Base-by-base conservation (phyloP, 2,329 filamentous ascomycete species). In the Pestalotiopsis sp. region DNA sequence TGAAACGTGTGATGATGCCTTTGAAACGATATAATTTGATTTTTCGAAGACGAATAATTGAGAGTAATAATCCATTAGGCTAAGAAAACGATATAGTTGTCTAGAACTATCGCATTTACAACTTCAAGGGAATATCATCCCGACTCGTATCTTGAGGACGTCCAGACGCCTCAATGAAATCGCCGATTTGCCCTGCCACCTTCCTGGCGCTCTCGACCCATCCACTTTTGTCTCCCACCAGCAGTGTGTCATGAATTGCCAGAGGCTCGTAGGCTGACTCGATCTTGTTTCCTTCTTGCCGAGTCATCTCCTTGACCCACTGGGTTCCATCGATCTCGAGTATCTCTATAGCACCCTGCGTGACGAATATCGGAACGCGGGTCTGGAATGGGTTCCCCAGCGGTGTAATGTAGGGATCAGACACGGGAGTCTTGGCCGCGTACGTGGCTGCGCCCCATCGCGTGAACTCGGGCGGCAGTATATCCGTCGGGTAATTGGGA, bases 261-360 rank as follows among this genome's bases (percentile, higher is more conserved):
- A 75, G 69, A 62, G 79, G 71, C 71, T 83, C 82, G 3, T 83
- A 75, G 71, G 83, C 77, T 13, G 84, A 69, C 65, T 78, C 78
- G 1, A 86, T 25, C 12, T 59, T 57, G 49, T 76, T 77, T 4
- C 72, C 70, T 57, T 70, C 49, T 2, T 74, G 68, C 1, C 61
- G 31, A 4, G 52, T n/a, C 76, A 77, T 78, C 68, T 76, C 74
- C 23, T 70, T 88, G 59, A 91, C 86, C 91, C 91, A 93, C 76
- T 86, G 89, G 36, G 86, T 85, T 9, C 76, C 76, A 7, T 81
- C 79, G 12, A 77, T 69, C 71, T 77, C 77, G 56, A 83, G 74
- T 2, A 82, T 74, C 70, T 78, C 75, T 6, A 69, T 71, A 0
- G 63, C 61, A 25, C 74, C 76, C 4, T 68, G 23, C 20, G 67